A percentile compares a stretch with the other conserved stretches of the same genome.
Conservation (phyloP, 2,329 filamentous ascomycete species). For the Paramyrothecium sp. region DNA sequence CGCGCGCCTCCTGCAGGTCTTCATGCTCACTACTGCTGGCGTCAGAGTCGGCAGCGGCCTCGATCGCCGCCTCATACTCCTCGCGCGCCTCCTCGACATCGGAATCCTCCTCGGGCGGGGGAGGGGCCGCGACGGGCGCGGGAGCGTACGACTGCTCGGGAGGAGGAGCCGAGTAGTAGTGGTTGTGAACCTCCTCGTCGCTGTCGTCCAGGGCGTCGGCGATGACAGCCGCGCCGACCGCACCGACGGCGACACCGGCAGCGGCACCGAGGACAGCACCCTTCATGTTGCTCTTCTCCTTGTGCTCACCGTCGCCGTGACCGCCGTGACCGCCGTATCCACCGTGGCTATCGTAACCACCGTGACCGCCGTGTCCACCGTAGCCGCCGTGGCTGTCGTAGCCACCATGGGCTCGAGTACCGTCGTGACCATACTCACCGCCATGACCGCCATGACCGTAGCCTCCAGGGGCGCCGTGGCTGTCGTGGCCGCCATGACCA, state of each 20-base stretch:
- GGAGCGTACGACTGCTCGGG: slow-evolving; percentile 6
- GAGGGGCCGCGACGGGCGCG: slow-evolving; percentile 19
- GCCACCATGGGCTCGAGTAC: slow-evolving; percentile 14
- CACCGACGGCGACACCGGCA: slow-evolving; percentile 57
- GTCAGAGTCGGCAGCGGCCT: slow-evolving; percentile 26
- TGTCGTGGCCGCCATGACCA: slow-evolving; percentile 17
- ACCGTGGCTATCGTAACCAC: slow-evolving; percentile 8
- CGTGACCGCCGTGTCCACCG: slow-evolving; percentile 12
- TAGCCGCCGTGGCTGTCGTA: slow-evolving; percentile 14
- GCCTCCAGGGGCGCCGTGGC: slow-evolving; percentile 8
- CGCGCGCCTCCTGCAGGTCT: slow-evolving; percentile 50
- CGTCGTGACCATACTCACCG: slow-evolving; percentile 12
- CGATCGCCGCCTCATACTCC: slow-evolving; percentile 43
- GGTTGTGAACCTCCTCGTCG: slow-evolving; percentile 14
- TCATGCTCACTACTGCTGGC: slow-evolving; percentile 52
- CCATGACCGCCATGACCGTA: slow-evolving; percentile 14
- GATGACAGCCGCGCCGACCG: slow-evolving; percentile 56
- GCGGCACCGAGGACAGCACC: slow-evolving; percentile 58
- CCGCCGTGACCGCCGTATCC: slow-evolving; percentile 8
- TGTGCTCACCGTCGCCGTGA: slow-evolving; percentile 11
- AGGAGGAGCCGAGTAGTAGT: slow-evolving; percentile 16
- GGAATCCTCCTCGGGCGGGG: slow-evolving; percentile 42
- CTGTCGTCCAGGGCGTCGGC: slow-evolving; percentile 46
- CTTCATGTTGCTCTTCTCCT: slow-evolving; percentile 45
- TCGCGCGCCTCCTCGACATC: slow-evolving; percentile 52